Percentiles rank a stretch among this genome's conserved stretches.
phyloP scores from a whole-genome alignment of 1,284 basidiomycete species.

The Trichosporon sp. region DNA sequence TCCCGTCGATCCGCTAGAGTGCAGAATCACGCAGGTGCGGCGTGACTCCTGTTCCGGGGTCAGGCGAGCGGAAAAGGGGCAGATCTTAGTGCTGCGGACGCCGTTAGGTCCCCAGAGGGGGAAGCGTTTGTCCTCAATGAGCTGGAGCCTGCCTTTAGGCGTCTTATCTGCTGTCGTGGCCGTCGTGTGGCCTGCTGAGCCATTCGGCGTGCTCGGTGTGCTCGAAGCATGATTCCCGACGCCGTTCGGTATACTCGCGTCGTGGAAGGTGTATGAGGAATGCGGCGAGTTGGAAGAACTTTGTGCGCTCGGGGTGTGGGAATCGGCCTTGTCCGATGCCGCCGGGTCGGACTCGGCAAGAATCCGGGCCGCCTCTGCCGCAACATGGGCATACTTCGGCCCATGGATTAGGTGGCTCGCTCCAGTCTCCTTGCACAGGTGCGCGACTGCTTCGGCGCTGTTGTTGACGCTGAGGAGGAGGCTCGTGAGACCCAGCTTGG shows the following conservation, averaged over 20 bases:
- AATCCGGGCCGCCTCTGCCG: constrained; percentile 39
- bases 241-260: background rate
- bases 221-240: no score
- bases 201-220: no score
- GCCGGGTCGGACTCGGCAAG: constrained; percentile 39
- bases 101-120: constrained; percentile 52
- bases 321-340: no score
- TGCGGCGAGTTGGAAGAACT: constrained; percentile 1
- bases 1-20: constrained; percentile 59
- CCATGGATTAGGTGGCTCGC: constrained; percentile 53
- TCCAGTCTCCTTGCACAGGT: constrained; percentile 54
- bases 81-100: constrained; percentile 41
- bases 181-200: no score
- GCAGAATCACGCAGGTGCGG: constrained; percentile 56
- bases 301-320: no score
- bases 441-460: constrained; percentile 55
- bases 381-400: constrained; percentile 46
- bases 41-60: constrained; percentile 51
- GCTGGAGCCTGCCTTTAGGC: constrained; percentile 29
- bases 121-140: constrained; percentile 49
- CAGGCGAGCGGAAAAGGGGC: constrained; percentile 46
- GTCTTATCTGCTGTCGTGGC: no score
- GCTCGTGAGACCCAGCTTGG: constrained; percentile 50
- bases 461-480: constrained; percentile 58
- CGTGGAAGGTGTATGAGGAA: no score